Conservation (phyloP, 129 eudicot genomes). For the Lactuca saligna region DNA sequence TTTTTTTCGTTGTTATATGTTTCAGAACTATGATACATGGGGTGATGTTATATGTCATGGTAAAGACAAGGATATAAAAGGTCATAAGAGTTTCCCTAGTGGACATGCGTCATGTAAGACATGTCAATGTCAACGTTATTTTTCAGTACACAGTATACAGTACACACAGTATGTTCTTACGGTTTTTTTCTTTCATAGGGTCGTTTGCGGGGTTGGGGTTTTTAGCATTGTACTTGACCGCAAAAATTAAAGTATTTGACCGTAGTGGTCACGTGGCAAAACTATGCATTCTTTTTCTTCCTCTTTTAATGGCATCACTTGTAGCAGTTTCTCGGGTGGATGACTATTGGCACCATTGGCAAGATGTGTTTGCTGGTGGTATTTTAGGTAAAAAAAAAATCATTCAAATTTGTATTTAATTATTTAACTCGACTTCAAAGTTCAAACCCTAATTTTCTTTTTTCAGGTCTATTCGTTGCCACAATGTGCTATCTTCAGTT, state of each 20-base stretch:
- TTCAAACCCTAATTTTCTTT: neutral
- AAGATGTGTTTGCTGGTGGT: conserved; percentile 89
- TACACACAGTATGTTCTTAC: no score
- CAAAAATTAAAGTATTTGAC: conserved; percentile 70
- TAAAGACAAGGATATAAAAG: conserved; percentile 54
- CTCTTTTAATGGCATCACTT: conserved; percentile 69
- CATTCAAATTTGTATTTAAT: neutral
- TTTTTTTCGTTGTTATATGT: neutral
- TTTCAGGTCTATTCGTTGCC: conserved; percentile 61
- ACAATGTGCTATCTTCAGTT: conserved; percentile 78
- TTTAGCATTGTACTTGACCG: conserved; percentile 70
- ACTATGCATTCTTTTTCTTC: conserved; percentile 69
- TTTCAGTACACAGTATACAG: neutral
- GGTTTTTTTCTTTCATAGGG: conserved; percentile 43
- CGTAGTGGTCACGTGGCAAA: conserved; percentile 70
- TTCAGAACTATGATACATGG: conserved; percentile 57
- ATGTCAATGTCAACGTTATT: neutral
- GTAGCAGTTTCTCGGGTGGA: conserved; percentile 90
- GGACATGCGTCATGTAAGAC: conserved; percentile 87
- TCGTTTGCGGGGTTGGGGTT: conserved; percentile 89
- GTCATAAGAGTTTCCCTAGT: conserved; percentile 96
- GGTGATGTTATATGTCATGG: conserved; percentile 84
- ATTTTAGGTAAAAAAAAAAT: conserved; percentile 49
- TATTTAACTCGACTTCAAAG: conserved; percentile 5
- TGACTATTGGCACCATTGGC: conserved; percentile 98